Conservation (phyloP, 176 grass and related monocot genomes). For the Dendrocalamus sinicus region DNA sequence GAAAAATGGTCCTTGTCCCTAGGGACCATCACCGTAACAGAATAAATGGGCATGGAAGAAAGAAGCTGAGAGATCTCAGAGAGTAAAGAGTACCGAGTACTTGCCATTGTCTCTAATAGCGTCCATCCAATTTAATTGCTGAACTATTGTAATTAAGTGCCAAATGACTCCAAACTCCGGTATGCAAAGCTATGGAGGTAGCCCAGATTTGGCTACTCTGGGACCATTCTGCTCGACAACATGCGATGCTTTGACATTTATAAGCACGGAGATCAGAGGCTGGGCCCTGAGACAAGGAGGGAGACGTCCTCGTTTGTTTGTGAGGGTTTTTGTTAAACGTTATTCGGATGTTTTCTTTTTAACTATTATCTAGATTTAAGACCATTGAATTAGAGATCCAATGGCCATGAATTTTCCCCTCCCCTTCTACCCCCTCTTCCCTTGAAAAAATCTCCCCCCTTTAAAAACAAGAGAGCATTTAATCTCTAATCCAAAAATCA, state of each 20-base stretch:
- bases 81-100: not conserved
- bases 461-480: too few species aligned
- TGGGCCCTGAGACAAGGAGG: not conserved
- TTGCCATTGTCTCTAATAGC: not conserved
- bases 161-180: not conserved
- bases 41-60: slow-evolving; percentile 6
- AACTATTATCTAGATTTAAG: too few species aligned
- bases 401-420: too few species aligned
- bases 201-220: not conserved
- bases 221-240: not conserved
- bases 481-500: too few species aligned
- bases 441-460: too few species aligned
- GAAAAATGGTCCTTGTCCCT: slow-evolving; percentile 35
- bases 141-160: not conserved
- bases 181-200: not conserved
- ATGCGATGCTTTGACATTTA: not conserved
- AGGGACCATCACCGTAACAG: slow-evolving; percentile 44
- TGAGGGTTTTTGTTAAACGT: too few species aligned
- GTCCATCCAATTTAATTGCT: not conserved
- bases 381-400: too few species aligned
- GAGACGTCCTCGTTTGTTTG: not conserved
- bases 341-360: too few species aligned
- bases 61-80: not conserved
- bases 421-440: too few species aligned
- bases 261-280: not conserved